Evolutionary conservation across 805 yeast genomes (phyloP).

Genomic region (Metschnikowia drakensbergensis): DNA sequence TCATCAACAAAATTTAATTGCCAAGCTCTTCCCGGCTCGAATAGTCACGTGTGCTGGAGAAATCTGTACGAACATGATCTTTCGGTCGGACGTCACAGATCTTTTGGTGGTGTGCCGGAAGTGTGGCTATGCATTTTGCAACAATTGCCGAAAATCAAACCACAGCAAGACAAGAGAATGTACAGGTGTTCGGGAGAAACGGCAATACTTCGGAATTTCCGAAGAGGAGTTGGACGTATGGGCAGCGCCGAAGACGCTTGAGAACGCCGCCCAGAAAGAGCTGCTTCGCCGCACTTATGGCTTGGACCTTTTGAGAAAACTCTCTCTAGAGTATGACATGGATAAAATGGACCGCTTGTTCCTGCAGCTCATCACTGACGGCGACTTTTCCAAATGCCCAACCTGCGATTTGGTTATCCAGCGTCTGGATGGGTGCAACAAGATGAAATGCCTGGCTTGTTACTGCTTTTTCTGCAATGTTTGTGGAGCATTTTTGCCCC

Average conservation of each 20-base stretch:
- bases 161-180: constrained; percentile 53
- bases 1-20: constrained; percentile 41
- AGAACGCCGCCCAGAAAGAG: constrained; percentile 6
- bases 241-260: constrained; percentile 30
- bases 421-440: constrained; percentile 61
- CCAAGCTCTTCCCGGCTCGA: constrained; percentile 44
- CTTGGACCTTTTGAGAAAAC: constrained; percentile 34
- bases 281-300: constrained; percentile 45
- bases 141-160: constrained; percentile 56
- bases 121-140: constrained; percentile 55
- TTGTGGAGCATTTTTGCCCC: constrained; percentile 43
- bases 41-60: constrained; percentile 49
- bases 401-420: constrained; percentile 47
- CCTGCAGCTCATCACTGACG: constrained; percentile 39
- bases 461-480: constrained; percentile 48
- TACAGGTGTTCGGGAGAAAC: constrained; percentile 17
- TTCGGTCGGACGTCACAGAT: constrained; percentile 45
- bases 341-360: constrained; percentile 37
- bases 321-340: constrained; percentile 44
- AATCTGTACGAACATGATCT: constrained; percentile 43
- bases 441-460: constrained; percentile 55
- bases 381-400: constrained; percentile 51
- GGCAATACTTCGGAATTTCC: constrained; percentile 27
- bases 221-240: constrained; percentile 35
- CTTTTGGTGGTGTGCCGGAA: constrained; percentile 45